Evolutionary conservation across 345 rosid genomes (phyloP).

Genomic region (Ceriops tagal): DNA sequence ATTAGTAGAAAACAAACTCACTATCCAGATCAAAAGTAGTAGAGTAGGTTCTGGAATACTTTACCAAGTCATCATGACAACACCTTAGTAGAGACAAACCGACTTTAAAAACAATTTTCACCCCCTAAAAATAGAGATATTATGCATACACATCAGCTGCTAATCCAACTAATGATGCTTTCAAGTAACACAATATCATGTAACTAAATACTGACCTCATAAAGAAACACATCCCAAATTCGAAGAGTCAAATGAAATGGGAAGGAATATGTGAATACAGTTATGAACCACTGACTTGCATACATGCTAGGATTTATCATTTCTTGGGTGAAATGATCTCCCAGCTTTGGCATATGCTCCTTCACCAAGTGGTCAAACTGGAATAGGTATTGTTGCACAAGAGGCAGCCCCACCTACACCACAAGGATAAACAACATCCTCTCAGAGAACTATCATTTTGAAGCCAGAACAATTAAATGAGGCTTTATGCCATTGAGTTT

Average conservation of each 20-base stretch:
- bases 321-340: constrained; percentile 80
- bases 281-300: constrained; percentile 98
- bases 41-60: constrained; percentile 14
- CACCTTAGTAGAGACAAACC: constrained; percentile 75
- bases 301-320: constrained; percentile 99
- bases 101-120: constrained; percentile 87
- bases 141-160: background rate
- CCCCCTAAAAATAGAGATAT: constrained; percentile 52
- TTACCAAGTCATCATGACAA: constrained; percentile 90
- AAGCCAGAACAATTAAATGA: background rate
- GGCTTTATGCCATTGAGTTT: background rate
- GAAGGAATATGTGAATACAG: constrained; percentile 89
- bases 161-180: background rate
- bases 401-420: constrained; percentile 81
- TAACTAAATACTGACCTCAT: constrained; percentile 54
- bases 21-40: constrained; percentile 1
- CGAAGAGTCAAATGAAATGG: constrained; percentile 92
- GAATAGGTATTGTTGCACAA: constrained; percentile 81
- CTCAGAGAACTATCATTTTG: constrained; percentile 6
- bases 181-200: background rate
- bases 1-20: constrained; percentile 5
- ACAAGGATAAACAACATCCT: background rate
- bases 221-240: constrained; percentile 95
- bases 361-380: constrained; percentile 73
- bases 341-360: constrained; percentile 84